Base-by-base conservation (phyloP, 2,329 filamentous ascomycete genomes). In the Neofusicoccum cordaticola region DNA sequence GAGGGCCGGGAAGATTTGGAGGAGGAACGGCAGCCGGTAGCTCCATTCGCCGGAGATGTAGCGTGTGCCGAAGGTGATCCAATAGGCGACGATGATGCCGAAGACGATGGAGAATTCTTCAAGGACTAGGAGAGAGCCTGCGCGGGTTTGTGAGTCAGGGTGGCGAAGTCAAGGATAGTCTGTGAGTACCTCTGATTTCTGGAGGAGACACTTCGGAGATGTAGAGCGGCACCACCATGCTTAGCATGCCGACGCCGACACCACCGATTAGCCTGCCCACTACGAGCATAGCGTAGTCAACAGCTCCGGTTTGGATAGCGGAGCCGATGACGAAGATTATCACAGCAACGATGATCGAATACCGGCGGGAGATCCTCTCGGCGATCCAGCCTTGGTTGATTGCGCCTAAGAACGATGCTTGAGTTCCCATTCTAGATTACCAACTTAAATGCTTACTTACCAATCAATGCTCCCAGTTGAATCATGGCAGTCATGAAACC, bases 401-500 rank as follows among this genome's bases (percentile, higher is more conserved):
- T 3, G 75, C 72, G 11, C 67, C 67, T 66, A 31, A 35, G 27
- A 11, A 65, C 31, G 41, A 56, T 52, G 19, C 70, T 11, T 71
- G 71, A 61, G 31, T 39, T 64, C 53, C 52, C 56, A 39, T 61
- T 47, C 39, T 44, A 52, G 63, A 56, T 17, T 56, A 63, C 27
- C 7, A 5, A 5, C 27, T 31, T 31, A 31, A 5, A 31, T 31
- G 5, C 27, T 31, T 31, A 50, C 50, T 51, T 62, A 62, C 75
- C 74, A 22, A 77, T 69, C 58, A 84, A 72, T 8, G 83, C 83
- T 15, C 83, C 83, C 22, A 85, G 68, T 66, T 85, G 82, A 56
- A 85, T 81, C 82, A 85, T 85, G 3, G 83, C 83, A 7, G 83
- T 85, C 75, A 85, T 72, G 5, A 80, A 67, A 13, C 79, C 79